Evolutionary conservation across 306 rosid genomes (phyloP).

Genomic region (Fagus sylvatica): DNA sequence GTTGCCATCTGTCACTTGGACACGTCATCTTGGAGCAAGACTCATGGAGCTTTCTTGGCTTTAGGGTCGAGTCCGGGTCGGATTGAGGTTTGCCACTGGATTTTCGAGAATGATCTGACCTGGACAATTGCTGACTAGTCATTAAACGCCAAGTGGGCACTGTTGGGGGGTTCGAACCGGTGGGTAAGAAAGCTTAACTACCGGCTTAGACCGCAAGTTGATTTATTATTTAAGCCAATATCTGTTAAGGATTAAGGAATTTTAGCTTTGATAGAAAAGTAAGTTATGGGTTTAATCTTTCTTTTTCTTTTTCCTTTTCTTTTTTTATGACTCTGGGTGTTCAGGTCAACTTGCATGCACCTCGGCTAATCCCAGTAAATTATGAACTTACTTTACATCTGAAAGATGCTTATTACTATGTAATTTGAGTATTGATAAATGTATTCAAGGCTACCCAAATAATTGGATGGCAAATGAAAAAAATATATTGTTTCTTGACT

Average conservation of each 20-base stretch:
- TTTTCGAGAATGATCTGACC: slow-evolving; percentile 89
- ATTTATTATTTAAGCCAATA: slow-evolving; percentile 26
- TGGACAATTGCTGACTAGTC: slow-evolving; percentile 74
- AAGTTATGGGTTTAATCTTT: slow-evolving; percentile 24
- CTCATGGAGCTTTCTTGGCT: slow-evolving; percentile 80
- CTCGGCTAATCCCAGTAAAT: too few species aligned
- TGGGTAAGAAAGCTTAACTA: slow-evolving; percentile 58
- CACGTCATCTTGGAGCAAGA: slow-evolving; percentile 83
- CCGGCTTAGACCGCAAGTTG: slow-evolving; percentile 18
- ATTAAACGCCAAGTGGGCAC: neutral
- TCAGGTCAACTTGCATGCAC: too few species aligned
- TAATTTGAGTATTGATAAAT: slow-evolving; percentile 29
- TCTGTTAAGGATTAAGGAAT: neutral
- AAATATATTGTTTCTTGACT: neutral
- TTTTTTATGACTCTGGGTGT: too few species aligned
- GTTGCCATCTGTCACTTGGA: slow-evolving; percentile 92
- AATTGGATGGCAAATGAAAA: slow-evolving; percentile 29
- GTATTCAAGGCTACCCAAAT: slow-evolving; percentile 28
- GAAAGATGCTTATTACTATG: slow-evolving; percentile 1
- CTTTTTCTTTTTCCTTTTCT: too few species aligned
- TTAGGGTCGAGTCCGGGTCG: slow-evolving; percentile 84
- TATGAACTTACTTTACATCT: slow-evolving; percentile 26
- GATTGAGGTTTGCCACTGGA: slow-evolving; percentile 97
- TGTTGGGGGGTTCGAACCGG: slow-evolving; percentile 15
- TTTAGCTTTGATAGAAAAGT: neutral